Base-by-base conservation (phyloP, 805 yeast genomes). In the Vanderwaltozyma polyspora region DNA sequence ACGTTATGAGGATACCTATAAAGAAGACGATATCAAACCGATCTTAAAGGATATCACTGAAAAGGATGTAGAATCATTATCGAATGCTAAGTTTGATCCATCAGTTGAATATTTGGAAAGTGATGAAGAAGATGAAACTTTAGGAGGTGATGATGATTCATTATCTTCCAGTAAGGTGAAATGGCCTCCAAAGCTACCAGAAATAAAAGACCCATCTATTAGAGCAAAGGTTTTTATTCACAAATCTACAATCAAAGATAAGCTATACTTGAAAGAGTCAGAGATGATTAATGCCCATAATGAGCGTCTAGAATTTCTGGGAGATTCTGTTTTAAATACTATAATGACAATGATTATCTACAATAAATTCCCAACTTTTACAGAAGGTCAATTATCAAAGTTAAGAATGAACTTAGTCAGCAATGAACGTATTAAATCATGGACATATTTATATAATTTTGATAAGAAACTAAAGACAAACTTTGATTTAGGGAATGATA, bases 231-330 rank as follows among this genome's bases (percentile, higher is more conserved):
- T 85, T 0, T 89, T 87, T 51, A 72, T 79, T 19, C 96, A 89
- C 55, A 76, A 77, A 44, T 86, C 95, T 0, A 63, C 72, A 3
- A 68, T 78, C 12, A 74, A 77, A 40, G 72, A 71, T 42, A 70
- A 72, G 40, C 54, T 71, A 5, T 73, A 72, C 43, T 55, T 78
- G 31, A 62, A 72, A n/a, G 72, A 68, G 32, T 55, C 60, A 4
- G 89, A 79, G 43, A 62, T 70, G 34, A 62, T 79, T 18, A 62
- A 67, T 33, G 62, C 76, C 2, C 87, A 84, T 46, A 83, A 89
- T 54, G 96, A 87, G 63, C 67, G 95, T 32, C 63, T 86, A 16
- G 97, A 89, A 60, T 89, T 85, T 51, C 62, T 84, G 29, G 97
- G 97, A 12, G 97, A 89, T 60, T 76, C 96, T 1, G 71, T 85